A percentile compares a stretch with the other conserved stretches of the same genome.
These are phyloP conservation scores for Argentina anserina DNA, from an alignment of 306 rosid species.

Conservation along the genomic window DNA sequence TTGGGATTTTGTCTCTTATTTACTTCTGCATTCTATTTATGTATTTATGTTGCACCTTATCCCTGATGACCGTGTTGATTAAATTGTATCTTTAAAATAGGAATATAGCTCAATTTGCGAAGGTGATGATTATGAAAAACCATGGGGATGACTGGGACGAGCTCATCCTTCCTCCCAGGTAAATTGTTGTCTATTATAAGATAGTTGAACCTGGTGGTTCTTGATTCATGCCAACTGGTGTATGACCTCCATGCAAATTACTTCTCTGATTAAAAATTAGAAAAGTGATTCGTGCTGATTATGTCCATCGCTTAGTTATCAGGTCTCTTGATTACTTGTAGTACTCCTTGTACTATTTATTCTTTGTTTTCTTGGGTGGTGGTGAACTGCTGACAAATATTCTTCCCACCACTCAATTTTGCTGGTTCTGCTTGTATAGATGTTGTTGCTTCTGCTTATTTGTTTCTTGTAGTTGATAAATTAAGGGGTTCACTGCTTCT, in stretches of 20 bases:
- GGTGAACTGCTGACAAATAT: not conserved
- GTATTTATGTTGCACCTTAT: conserved; percentile 2
- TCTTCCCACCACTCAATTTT: not conserved
- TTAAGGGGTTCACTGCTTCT: not conserved
- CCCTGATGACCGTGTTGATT: not conserved
- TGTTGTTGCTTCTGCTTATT: not conserved
- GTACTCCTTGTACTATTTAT: not conserved
- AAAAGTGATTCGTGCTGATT: not conserved
- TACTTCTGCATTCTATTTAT: not conserved
- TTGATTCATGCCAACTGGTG: not conserved
- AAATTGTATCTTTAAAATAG: conserved; percentile 34
- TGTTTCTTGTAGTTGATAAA: not conserved
- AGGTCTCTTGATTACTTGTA: not conserved
- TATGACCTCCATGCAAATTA: not conserved
- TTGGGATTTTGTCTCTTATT: not conserved
- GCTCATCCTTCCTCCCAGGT: conserved; percentile 69
- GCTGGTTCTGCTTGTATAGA: not conserved
- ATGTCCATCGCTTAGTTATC: not conserved
- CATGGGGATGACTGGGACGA: conserved; percentile 59
- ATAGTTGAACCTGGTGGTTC: conserved; percentile 7
- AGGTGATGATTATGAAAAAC: conserved; percentile 58
- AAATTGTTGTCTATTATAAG: conserved; percentile 15
- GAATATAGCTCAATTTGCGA: conserved; percentile 74
- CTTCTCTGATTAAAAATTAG: not conserved
- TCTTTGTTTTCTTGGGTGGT: not conserved